Base-by-base conservation (phyloP, 1,284 basidiomycete genomes). In the Ustilago hordei region DNA sequence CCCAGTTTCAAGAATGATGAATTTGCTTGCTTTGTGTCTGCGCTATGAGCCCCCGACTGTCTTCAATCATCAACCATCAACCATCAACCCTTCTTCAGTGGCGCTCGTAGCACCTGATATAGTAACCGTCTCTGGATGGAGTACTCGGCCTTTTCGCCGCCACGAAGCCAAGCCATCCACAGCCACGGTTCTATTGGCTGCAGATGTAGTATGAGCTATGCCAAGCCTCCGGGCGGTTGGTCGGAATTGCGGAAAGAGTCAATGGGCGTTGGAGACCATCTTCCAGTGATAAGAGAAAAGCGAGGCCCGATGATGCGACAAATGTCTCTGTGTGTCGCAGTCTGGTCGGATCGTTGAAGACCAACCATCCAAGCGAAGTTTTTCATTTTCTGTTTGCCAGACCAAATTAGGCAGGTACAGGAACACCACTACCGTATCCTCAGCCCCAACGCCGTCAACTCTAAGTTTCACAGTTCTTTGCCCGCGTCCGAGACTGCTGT, bases 241-340 rank as follows among this genome's bases (percentile, higher is more conserved):
- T 19, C 17, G 36, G 34, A 9, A 9, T 19, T 36, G 53, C 48
- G 48, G 48, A 32, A 23, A 12, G 15, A 15, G 8, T 19, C 12
- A 32, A 15, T 19, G 9, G 28, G 15, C 28, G 28, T 45, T 45
- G 28, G 48, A 50, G 48, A 45, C 41, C 41, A 45, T 17, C 15
- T 15, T 45, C n/a, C 12, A 45, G n/a, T 8, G 28, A 15, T 28
- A 31, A 23, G 15, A 23, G 4, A 23, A 19, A 13, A 55, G 35
- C 54, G 35, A 55, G 23, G 54, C 36, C 12, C 38, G 32, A 59
- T 59, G 57, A 59, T 59, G 57, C 57, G 50, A 59, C 45, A 11
- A 56, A 28, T 59, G 8, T 35, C 50, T 59, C 57, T 19, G 2
- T 9, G 3, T 1, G 17, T 15, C 47, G 8, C 8, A 17, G 19